Base-by-base conservation (phyloP, 169 alveolate genomes). In the Eimeria mitis region DNA sequence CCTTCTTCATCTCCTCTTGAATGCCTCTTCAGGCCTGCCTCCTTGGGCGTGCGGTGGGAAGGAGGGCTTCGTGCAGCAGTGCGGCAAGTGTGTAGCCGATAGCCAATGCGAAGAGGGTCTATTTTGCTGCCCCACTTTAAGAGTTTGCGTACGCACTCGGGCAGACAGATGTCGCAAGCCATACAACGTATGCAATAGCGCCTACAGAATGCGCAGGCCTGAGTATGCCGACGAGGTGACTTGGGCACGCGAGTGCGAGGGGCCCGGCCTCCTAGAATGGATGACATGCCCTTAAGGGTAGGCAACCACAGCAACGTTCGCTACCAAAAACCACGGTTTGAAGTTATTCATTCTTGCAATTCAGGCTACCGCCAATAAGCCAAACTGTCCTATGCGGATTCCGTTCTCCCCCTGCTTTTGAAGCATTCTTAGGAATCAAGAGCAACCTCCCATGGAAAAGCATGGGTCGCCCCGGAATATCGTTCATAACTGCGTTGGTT, bases 161-260 rank as follows among this genome's bases (percentile, higher is more conserved):
- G 21, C 92, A 5, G 92, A 87, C 92, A 37, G 81, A 44, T 87
- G 92, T 28, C 92, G 65, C 83, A 87, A 87, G 79, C 92, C 92
- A 25, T 87, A 87, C 83, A 87, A 87, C 47, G 83, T 87, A 28
- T 87, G 92, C 92, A 87, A 63, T 11, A 87, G 92, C 81, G 54
- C 92, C 28, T 87, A 49, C 81, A 87, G 92, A 44, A 87, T n/a
- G 61, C 92, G 92, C 92, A 87, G 92, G 71, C 92, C 92, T 63
- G 92, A 87, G 65, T 87, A 87, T 44, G 92, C 92, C 31, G 92
- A 87, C 65, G 92, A 59, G 83, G 44, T 63, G 31, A 87, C 92
- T 49, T 87, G 92, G 92, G 92, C 92, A 59, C 61, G 92, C 83
- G 92, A 87, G 28, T 87, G 92, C 79, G 92, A 87, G 47, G 92